Evolutionary conservation across 1,284 basidiomycete species (phyloP).

Genomic region (Austroboletus niveus): DNA sequence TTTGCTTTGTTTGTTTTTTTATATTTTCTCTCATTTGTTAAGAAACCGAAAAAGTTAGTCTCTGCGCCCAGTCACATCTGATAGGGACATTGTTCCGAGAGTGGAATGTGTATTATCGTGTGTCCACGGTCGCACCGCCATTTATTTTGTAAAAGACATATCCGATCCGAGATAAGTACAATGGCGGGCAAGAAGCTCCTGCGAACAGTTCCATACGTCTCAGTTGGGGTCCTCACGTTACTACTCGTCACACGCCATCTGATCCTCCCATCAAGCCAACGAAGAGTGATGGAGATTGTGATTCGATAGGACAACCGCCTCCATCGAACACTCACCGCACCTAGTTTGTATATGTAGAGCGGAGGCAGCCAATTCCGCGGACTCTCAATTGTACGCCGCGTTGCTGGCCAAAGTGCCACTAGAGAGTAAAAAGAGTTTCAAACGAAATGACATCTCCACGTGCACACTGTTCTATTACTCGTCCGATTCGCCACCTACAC

Average conservation of each 20-base stretch:
- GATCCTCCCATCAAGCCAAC: conserved; percentile 7
- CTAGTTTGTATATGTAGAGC: not conserved
- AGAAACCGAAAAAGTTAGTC: not conserved
- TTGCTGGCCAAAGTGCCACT: no score
- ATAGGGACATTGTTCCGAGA: conserved; percentile 13
- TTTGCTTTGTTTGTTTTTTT: not conserved
- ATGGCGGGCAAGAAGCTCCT: not conserved
- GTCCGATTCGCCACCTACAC: conserved; percentile 35
- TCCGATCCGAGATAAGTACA: not conserved
- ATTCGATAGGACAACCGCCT: conserved; percentile 1
- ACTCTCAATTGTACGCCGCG: conserved; percentile 8
- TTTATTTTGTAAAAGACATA: conserved; percentile 1
- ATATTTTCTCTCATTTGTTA: not conserved
- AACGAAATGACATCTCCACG: conserved; percentile 9
- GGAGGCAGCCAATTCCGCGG: conserved; percentile 23
- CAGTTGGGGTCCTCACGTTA: conserved; percentile 1
- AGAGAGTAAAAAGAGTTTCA: conserved; percentile 1
- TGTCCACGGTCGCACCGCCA: conserved; percentile 1
- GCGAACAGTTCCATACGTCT: conserved; percentile 1
- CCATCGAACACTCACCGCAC: not conserved
- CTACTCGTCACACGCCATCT: conserved; percentile 7
- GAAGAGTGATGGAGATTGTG: not conserved
- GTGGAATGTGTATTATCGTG: conserved; percentile 3
- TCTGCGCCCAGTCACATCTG: conserved; percentile 11
- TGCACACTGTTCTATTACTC: conserved; percentile 19